Conservation (phyloP, 176 grass and related monocot genomes). For the Musa beccarii region DNA sequence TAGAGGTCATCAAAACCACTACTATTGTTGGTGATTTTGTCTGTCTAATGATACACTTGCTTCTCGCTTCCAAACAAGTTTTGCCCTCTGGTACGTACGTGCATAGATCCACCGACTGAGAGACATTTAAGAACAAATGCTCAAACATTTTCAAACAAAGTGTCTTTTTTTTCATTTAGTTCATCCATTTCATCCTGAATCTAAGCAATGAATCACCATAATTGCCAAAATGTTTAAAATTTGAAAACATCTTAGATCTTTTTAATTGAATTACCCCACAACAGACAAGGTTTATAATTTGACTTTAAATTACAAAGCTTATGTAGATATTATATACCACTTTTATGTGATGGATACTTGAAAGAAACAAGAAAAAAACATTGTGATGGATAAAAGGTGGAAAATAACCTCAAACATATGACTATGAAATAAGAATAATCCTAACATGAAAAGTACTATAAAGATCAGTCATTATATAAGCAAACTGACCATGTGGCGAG, state of each 20-base stretch:
- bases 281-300: background rate
- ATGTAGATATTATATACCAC: background rate
- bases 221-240: too few species aligned
- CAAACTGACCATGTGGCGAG: slow-evolving; percentile 76
- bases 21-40: background rate
- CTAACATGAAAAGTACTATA: background rate
- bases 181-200: background rate
- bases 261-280: too few species aligned
- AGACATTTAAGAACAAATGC: background rate
- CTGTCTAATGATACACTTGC: background rate
- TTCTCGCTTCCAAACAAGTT: background rate
- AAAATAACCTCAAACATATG: background rate
- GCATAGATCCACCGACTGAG: background rate
- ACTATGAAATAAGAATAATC: background rate
- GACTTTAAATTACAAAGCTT: background rate
- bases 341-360: background rate
- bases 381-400: background rate
- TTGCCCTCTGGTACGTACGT: background rate
- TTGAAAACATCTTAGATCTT: too few species aligned
- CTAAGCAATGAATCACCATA: background rate
- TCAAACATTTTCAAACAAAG: background rate
- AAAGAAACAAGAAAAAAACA: background rate
- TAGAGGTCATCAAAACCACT: background rate
- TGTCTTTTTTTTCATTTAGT: background rate
- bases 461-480: slow-evolving; percentile 1